Evolutionary conservation across 1,284 basidiomycete genomes (phyloP).

Genomic region (Melampsora larici-populina): DNA sequence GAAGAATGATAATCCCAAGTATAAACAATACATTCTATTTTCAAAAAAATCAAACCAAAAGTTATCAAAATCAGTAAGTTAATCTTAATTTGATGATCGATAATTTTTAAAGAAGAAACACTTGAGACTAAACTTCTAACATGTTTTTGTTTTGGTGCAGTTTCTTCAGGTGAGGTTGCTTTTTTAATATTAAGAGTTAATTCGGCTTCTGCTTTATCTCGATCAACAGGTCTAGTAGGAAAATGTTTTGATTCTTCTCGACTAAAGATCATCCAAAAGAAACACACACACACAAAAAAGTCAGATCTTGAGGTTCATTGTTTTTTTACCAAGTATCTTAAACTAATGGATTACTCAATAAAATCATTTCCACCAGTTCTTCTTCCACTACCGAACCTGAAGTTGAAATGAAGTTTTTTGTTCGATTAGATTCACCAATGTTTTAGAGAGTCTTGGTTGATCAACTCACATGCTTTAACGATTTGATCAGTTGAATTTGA

Average conservation of each 20-base stretch:
- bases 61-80: not conserved
- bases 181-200: constrained; percentile 92
- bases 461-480: too few species aligned
- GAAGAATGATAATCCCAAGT: constrained; percentile 99
- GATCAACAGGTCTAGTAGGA: constrained; percentile 91
- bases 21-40: constrained; percentile 86
- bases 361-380: constrained; percentile 32
- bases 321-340: not conserved
- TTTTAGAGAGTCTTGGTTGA: too few species aligned
- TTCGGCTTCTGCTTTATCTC: constrained; percentile 90
- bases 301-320: not conserved
- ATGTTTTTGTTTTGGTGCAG: constrained; percentile 92
- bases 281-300: not conserved
- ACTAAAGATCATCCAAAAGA: constrained; percentile 2
- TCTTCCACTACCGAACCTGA: constrained; percentile 36
- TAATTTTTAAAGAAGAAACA: not conserved
- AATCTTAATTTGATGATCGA: not conserved
- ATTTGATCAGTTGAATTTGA: too few species aligned
- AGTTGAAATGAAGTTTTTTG: too few species aligned
- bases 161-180: constrained; percentile 86
- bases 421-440: too few species aligned
- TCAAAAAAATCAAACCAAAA: not conserved
- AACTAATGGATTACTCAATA: constrained; percentile 22
- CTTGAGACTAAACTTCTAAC: constrained; percentile 80
- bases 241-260: constrained; percentile 60